Evolutionary conservation across 2,329 filamentous ascomycete species (phyloP).

Genomic region (Chrysosporium queenslandicum): DNA sequence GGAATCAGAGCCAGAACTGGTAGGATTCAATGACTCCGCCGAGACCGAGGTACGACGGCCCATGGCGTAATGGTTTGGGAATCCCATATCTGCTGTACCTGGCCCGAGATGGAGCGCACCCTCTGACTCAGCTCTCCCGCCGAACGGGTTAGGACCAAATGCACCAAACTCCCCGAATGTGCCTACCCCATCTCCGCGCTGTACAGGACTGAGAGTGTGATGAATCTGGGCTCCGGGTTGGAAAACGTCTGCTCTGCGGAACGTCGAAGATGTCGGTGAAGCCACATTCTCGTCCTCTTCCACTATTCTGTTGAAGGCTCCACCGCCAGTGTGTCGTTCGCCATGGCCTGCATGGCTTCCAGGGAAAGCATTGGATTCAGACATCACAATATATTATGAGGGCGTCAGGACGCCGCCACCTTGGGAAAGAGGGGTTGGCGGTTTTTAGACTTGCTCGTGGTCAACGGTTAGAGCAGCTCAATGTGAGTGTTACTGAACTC

Average conservation of each 20-base stretch:
- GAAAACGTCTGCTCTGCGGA: slow-evolving; percentile 36
- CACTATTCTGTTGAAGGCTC: slow-evolving; percentile 52
- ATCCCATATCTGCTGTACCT: slow-evolving; percentile 18
- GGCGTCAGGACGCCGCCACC: neutral
- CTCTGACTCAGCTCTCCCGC: slow-evolving; percentile 1
- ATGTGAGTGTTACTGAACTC: neutral
- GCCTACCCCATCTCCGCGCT: slow-evolving; percentile 17
- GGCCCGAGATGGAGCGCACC: neutral
- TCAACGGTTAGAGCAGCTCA: neutral
- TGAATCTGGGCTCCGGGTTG: slow-evolving; percentile 14
- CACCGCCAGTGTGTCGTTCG: slow-evolving; percentile 1
- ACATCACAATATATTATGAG: slow-evolving; percentile 2
- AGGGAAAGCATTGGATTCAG: slow-evolving; percentile 11
- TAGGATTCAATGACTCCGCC: slow-evolving; percentile 88
- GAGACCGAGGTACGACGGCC: slow-evolving; percentile 90
- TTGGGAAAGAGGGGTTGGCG: neutral
- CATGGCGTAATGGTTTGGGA: slow-evolving; percentile 90
- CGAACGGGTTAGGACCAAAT: slow-evolving; percentile 30
- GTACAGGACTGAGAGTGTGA: neutral
- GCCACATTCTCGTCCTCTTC: slow-evolving; percentile 75
- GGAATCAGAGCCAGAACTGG: slow-evolving; percentile 69
- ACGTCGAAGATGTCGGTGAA: slow-evolving; percentile 59
- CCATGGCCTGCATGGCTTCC: slow-evolving; percentile 11
- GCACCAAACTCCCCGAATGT: slow-evolving; percentile 15
- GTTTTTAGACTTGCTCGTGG: neutral